Conservation (phyloP, 805 yeast species). For the Metahyphopichia silvanorum region DNA sequence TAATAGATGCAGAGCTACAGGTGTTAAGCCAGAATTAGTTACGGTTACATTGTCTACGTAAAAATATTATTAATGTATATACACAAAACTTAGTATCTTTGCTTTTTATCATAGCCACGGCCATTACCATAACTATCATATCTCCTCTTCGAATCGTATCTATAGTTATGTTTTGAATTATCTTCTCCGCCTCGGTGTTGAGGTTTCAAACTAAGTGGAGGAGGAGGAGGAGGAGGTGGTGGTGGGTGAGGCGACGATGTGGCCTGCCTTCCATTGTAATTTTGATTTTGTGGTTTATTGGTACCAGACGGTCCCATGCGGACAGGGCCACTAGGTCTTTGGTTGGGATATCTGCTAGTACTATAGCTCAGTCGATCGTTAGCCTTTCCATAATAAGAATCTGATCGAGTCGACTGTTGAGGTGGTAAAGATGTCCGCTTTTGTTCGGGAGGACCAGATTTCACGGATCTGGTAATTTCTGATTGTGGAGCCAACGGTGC, state of each 20-base stretch:
- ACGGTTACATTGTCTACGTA: neutral
- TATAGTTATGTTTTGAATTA: constrained; percentile 5
- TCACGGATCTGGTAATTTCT: neutral
- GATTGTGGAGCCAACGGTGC: constrained; percentile 11
- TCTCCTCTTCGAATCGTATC: constrained; percentile 21
- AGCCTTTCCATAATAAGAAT: constrained; percentile 3
- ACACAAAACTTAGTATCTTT: constrained; percentile 16
- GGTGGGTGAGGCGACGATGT: constrained; percentile 3
- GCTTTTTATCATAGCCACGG: constrained; percentile 27
- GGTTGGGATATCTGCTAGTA: constrained; percentile 3
- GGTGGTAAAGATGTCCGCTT: constrained; percentile 10
- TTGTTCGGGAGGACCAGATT: neutral
- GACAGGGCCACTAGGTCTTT: constrained; percentile 1
- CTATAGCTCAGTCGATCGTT: constrained; percentile 1
- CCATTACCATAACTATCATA: constrained; percentile 16
- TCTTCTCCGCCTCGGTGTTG: constrained; percentile 7
- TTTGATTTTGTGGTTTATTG: constrained; percentile 1
- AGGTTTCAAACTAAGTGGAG: constrained; percentile 12
- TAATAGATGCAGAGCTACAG: constrained; percentile 21
- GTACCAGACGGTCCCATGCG: neutral
- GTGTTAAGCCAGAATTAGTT: constrained; percentile 6
- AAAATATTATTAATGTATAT: constrained; percentile 1
- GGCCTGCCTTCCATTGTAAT: constrained; percentile 1
- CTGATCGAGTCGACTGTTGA: constrained; percentile 6
- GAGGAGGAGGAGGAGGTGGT: constrained; percentile 24